phyloP scores from a whole-genome alignment of 2,329 filamentous ascomycete species.

The Aspergillus japonicus region DNA sequence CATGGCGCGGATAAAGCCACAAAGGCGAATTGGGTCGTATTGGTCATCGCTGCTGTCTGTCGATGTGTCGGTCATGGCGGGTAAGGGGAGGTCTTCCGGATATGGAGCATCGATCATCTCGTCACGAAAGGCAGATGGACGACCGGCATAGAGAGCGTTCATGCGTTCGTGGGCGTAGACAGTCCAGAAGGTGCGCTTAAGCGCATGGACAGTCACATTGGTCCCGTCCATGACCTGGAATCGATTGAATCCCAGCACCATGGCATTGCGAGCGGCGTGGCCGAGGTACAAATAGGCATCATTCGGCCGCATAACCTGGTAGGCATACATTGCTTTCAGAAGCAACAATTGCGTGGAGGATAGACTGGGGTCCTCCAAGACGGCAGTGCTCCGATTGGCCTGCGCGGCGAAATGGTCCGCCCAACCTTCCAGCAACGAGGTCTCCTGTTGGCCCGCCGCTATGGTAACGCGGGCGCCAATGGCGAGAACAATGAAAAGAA shows the following conservation, averaged over 20 bases:
- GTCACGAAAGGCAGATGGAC: conserved; percentile 7
- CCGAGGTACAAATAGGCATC: conserved; percentile 9
- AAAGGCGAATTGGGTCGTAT: neutral
- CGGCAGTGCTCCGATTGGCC: neutral
- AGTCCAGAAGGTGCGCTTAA: conserved; percentile 5
- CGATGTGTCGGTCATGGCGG: too few relatives aligned
- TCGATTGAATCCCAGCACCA: conserved; percentile 9
- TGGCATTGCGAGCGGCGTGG: conserved; percentile 3
- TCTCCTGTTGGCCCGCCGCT: neutral
- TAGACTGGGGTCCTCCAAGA: conserved; percentile 3
- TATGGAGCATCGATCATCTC: conserved; percentile 4
- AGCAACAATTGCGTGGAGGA: neutral
- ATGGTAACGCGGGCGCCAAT: conserved; percentile 1
- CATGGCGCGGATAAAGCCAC: neutral
- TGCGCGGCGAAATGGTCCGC: conserved; percentile 1
- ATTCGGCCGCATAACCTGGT: conserved; percentile 9
- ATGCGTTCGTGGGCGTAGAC: conserved; percentile 1
- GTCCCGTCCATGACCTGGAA: conserved; percentile 6
- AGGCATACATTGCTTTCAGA: conserved; percentile 5
- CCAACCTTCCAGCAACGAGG: neutral
- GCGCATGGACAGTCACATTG: neutral
- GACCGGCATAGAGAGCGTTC: conserved; percentile 6
- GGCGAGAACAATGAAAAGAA: conserved; percentile 5
- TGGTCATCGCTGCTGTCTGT: too few relatives aligned
- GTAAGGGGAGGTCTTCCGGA: neutral